Evolutionary conservation across 106 monocot genomes (phyloP).

Genomic region (Dendrobium nobile): DNA sequence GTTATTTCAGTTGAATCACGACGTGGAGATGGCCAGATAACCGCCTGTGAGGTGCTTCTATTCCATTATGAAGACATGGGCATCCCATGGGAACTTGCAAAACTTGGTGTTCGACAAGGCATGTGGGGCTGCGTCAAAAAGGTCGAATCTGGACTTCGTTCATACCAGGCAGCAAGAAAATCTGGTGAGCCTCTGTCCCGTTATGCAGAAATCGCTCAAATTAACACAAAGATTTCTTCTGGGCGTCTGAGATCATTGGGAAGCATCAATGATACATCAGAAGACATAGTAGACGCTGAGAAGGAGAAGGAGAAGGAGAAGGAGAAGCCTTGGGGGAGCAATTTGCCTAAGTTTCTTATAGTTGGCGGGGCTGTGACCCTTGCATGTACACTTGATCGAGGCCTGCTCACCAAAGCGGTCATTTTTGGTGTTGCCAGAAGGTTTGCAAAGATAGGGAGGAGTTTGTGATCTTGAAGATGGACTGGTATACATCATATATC

Average conservation of each 20-base stretch:
- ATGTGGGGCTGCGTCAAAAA: conserved; percentile 93
- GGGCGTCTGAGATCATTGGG: conserved; percentile 31
- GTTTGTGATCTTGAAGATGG: conserved; percentile 18
- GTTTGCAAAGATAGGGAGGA: conserved; percentile 50
- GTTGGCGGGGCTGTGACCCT: conserved; percentile 71
- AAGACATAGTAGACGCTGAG: conserved; percentile 20
- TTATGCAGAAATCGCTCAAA: conserved; percentile 35
- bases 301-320: conserved; percentile 34
- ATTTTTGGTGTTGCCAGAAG: conserved; percentile 82
- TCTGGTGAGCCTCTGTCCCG: conserved; percentile 26
- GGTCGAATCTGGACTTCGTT: conserved; percentile 75
- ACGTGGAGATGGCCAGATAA: conserved; percentile 39
- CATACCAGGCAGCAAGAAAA: conserved; percentile 48
- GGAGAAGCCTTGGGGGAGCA: conserved; percentile 25
- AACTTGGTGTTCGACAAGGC: conserved; percentile 78
- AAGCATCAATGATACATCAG: conserved; percentile 13
- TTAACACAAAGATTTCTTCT: conserved; percentile 32
- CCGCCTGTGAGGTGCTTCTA: conserved; percentile 85
- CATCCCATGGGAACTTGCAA: conserved; percentile 84
- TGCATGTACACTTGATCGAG: conserved; percentile 68
- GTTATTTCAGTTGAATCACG: conserved; percentile 51
- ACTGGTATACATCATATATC: not conserved
- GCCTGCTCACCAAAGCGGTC: conserved; percentile 81
- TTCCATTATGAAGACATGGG: conserved; percentile 98
- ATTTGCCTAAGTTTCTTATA: conserved; percentile 43